phyloP scores from a whole-genome alignment of 495 filamentous ascomycete genomes.

The Thermochaetoides thermophila region DNA sequence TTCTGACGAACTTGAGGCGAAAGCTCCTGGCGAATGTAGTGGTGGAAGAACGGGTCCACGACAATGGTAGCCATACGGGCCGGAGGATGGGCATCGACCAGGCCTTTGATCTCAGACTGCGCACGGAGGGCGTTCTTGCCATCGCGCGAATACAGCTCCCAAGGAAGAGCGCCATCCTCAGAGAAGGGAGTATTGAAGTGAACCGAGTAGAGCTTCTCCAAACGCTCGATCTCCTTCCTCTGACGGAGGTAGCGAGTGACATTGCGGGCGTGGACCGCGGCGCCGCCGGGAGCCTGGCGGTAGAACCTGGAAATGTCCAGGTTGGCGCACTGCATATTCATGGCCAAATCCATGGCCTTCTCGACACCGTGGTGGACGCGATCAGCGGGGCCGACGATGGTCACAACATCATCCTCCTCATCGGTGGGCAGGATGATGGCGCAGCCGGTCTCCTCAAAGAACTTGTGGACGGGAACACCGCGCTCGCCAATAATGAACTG shows the following conservation, averaged over 20 bases:
- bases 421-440: slow-evolving; percentile 63
- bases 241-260: slow-evolving; percentile 71
- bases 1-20: slow-evolving; percentile 49
- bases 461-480: slow-evolving; percentile 63
- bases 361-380: slow-evolving; percentile 58
- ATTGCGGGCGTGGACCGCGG: slow-evolving; percentile 64
- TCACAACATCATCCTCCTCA: slow-evolving; percentile 64
- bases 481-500: slow-evolving; percentile 81
- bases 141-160: slow-evolving; percentile 75
- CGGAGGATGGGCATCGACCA: slow-evolving; percentile 69
- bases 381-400: slow-evolving; percentile 65
- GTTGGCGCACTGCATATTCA: slow-evolving; percentile 61
- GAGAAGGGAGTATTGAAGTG: slow-evolving; percentile 63
- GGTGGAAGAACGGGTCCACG: slow-evolving; percentile 79
- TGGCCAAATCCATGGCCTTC: slow-evolving; percentile 67
- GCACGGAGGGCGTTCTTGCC: slow-evolving; percentile 71
- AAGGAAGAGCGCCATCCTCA: slow-evolving; percentile 46
- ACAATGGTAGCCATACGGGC: slow-evolving; percentile 50
- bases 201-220: slow-evolving; percentile 64
- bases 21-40: slow-evolving; percentile 51
- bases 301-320: slow-evolving; percentile 68
- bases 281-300: slow-evolving; percentile 52
- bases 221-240: slow-evolving; percentile 55
- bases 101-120: slow-evolving; percentile 62
- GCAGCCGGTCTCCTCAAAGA: slow-evolving; percentile 84